Evolutionary conservation across 2,329 filamentous ascomycete genomes (phyloP), one percentile per base, ranked within the genome.

Genomic region (Fusarium vanettenii): DNA sequence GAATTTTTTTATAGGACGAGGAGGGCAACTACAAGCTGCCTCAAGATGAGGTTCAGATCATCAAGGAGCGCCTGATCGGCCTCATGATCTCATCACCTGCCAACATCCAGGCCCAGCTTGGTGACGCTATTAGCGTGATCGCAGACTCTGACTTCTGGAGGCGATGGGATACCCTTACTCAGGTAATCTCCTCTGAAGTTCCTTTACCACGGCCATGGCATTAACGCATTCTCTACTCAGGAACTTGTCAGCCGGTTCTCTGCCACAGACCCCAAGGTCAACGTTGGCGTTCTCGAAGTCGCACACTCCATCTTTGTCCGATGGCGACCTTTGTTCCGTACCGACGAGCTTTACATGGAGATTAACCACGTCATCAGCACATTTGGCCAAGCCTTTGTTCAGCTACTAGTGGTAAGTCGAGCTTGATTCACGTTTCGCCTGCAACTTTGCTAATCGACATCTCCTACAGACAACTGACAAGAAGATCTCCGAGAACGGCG

Each of bases 71-170:
- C 86, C 91, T 99, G 72, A 96, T 99, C 79, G 96, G 95, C 67
- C 88, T 99, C 79, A 99, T 99, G 97, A 97, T 98, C 79, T 92
- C 93, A 10, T 95, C 97, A 27, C 97, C 96, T 5, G 84, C 94
- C 20, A 93, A 91, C 70, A 93, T 99, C 75, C 97, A 98, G 85
- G 92, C 94, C 70, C 97, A 99, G 85, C 90, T 99, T 41, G 97
- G 97, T 77, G 97, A 98, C 81, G 95, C 97, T 72, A 97, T 98
- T 83, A 98, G 96, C 85, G 91, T 97, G 78, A 98, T 99, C 79
- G 97, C 97, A 70, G 96, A 98, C 84, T 98, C 95, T 76, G 97
- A 99, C 83, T 99, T 99, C 84, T 99, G 94, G 93, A 89, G 93
- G 83, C 90, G 93, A 80, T 99, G 97, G 97, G 94, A 98, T 80